Percentiles rank a stretch among this genome's conserved stretches.
Conservation (phyloP, 441 rosid genomes). For the Isatis lusitanica region DNA sequence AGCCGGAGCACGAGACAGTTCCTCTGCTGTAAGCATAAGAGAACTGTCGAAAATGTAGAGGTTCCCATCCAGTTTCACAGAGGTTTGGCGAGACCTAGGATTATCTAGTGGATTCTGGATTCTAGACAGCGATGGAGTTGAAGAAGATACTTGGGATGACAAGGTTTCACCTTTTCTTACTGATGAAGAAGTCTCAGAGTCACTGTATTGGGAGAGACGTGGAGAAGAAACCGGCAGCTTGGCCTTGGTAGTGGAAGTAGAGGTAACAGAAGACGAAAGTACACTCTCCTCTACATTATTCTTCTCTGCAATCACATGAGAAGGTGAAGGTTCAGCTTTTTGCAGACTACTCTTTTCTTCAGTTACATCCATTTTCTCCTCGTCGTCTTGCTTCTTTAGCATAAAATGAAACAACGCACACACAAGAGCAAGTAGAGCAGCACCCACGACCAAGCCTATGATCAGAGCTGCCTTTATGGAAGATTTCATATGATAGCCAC, state of each 20-base stretch:
- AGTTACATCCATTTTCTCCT: constrained; percentile 21
- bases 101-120: constrained; percentile 38
- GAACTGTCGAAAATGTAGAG: constrained; percentile 58
- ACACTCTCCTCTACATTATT: constrained; percentile 35
- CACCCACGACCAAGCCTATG: constrained; percentile 52
- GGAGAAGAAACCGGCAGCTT: constrained; percentile 51
- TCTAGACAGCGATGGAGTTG: constrained; percentile 47
- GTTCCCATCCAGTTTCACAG: constrained; percentile 60
- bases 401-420: constrained; percentile 41
- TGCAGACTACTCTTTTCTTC: constrained; percentile 38
- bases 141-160: constrained; percentile 60
- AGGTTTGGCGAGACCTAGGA: constrained; percentile 40
- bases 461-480: constrained; percentile 47
- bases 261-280: constrained; percentile 46
- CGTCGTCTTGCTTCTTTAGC: constrained; percentile 31
- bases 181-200: constrained; percentile 46
- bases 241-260: constrained; percentile 38
- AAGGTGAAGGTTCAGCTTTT: constrained; percentile 39
- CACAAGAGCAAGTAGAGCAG: constrained; percentile 41
- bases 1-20: constrained; percentile 69
- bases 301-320: constrained; percentile 24
- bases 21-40: constrained; percentile 54
- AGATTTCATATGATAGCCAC: constrained; percentile 41
- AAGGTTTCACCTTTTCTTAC: constrained; percentile 43
- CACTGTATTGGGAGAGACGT: constrained; percentile 43